These are phyloP conservation scores for Mycena pura DNA, from an alignment of 768 basidiomycete species.

Conservation along the genomic window DNA sequence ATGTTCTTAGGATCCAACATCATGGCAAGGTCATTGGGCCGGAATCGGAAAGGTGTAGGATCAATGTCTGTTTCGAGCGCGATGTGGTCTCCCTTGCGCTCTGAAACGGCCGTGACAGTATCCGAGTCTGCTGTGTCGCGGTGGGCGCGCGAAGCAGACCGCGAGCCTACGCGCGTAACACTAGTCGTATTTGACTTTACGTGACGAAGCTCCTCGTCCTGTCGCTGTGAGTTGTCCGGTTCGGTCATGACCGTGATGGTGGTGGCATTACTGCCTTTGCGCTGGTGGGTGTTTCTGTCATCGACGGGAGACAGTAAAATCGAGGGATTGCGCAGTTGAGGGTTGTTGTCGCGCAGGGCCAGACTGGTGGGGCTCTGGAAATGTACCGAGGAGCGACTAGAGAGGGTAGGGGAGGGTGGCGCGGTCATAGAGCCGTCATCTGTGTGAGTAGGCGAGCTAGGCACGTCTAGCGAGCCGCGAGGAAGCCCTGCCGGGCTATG, in stretches of 20 bases:
- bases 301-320: constrained; percentile 53
- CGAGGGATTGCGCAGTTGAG: constrained; percentile 63
- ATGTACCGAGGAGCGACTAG: constrained; percentile 65
- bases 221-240: constrained; percentile 46
- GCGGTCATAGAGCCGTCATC: constrained; percentile 47
- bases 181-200: constrained; percentile 47
- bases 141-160: constrained; percentile 30
- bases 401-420: constrained; percentile 82
- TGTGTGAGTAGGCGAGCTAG: constrained; percentile 34
- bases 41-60: constrained; percentile 74
- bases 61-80: constrained; percentile 55
- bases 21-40: constrained; percentile 78
- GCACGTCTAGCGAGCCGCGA: constrained; percentile 28
- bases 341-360: constrained; percentile 72
- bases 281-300: constrained; percentile 44
- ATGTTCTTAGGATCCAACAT: constrained; percentile 91
- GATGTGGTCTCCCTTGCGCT: constrained; percentile 27
- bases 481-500: constrained; percentile 13
- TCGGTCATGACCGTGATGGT: constrained; percentile 53
- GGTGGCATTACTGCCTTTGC: constrained; percentile 63
- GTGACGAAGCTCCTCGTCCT: constrained; percentile 40
- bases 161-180: constrained; percentile 41
- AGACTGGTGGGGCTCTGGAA: constrained; percentile 56
- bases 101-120: constrained; percentile 20
- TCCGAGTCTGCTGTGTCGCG: constrained; percentile 25